phyloP scores from a whole-genome alignment of 495 filamentous ascomycete genomes.

The Cudoniella acicularis region DNA sequence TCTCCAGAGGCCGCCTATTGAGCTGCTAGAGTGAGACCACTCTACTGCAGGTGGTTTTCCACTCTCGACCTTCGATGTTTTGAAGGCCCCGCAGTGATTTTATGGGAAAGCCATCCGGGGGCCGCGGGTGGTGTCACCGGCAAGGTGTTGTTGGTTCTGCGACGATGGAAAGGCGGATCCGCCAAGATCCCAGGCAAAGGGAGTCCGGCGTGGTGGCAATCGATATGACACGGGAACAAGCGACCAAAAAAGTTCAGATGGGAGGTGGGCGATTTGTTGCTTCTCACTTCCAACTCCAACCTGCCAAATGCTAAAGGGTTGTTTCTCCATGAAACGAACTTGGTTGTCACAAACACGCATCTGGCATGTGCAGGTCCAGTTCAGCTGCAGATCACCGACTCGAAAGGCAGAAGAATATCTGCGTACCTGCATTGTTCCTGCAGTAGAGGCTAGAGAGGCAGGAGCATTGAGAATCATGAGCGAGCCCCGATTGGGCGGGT shows the following conservation, averaged over 20 bases:
- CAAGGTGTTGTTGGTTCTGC: neutral
- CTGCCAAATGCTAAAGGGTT: neutral
- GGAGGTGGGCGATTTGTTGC: neutral
- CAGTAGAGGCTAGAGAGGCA: constrained; percentile 6
- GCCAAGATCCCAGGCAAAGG: neutral
- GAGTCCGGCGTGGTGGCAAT: neutral
- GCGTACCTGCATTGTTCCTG: constrained; percentile 26
- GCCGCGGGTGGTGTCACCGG: constrained; percentile 16
- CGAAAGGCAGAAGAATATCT: neutral
- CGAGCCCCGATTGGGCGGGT: neutral
- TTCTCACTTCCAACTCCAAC: neutral
- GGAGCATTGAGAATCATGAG: neutral
- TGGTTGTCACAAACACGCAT: neutral
- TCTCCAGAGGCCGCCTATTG: neutral
- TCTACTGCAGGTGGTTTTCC: neutral
- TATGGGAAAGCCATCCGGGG: constrained; percentile 8
- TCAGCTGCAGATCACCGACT: neutral
- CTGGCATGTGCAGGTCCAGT: constrained; percentile 1
- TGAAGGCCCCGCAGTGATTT: neutral
- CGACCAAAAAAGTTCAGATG: constrained; percentile 5
- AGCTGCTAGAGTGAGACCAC: neutral
- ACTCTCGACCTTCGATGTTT: neutral
- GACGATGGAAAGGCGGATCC: neutral
- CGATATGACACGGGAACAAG: constrained; percentile 12
- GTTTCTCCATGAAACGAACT: neutral